These are phyloP conservation scores for Globisporangium barbulae DNA, from an alignment of 352 stramenopile species.

Conservation along the genomic window DNA sequence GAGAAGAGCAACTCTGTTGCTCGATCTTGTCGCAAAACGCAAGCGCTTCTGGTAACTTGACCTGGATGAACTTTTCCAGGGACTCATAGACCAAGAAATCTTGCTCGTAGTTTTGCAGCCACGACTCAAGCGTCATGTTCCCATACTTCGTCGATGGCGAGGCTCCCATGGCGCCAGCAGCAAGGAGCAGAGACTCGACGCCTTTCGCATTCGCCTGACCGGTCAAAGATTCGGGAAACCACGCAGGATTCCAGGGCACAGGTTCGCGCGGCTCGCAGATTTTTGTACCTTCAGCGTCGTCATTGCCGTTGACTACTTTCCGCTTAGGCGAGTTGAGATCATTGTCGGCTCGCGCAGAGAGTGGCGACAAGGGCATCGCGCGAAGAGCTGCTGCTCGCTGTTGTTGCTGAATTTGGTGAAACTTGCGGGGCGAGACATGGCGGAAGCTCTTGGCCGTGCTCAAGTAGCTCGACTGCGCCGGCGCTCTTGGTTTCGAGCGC, in stretches of 20 bases:
- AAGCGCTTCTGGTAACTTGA: constrained; percentile 49
- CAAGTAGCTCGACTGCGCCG: neutral
- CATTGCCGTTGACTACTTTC: neutral
- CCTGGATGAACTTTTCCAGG: constrained; percentile 38
- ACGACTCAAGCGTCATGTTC: constrained; percentile 30
- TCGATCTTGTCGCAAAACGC: constrained; percentile 43
- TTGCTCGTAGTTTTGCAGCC: constrained; percentile 42
- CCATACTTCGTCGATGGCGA: constrained; percentile 15
- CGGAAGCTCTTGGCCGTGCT: constrained; percentile 11
- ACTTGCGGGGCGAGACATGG: constrained; percentile 45
- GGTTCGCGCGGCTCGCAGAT: constrained; percentile 4
- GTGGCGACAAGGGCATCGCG: constrained; percentile 28
- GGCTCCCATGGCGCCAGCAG: constrained; percentile 3
- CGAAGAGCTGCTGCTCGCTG: constrained; percentile 26
- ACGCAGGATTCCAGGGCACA: constrained; percentile 34
- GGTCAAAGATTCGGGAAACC: constrained; percentile 11
- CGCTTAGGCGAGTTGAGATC: neutral
- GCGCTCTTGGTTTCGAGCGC: constrained; percentile 1
- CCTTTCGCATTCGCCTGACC: neutral
- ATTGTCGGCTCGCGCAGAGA: constrained; percentile 10
- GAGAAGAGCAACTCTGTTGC: constrained; percentile 13
- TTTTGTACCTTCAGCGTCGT: neutral
- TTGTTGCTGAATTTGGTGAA: constrained; percentile 39
- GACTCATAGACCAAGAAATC: constrained; percentile 48
- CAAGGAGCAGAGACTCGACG: constrained; percentile 7